Evolutionary conservation across 129 eudicot genomes (phyloP), one percentile per base, ranked within the genome.

Genomic region (Rutidosis leptorrhynchoides): DNA sequence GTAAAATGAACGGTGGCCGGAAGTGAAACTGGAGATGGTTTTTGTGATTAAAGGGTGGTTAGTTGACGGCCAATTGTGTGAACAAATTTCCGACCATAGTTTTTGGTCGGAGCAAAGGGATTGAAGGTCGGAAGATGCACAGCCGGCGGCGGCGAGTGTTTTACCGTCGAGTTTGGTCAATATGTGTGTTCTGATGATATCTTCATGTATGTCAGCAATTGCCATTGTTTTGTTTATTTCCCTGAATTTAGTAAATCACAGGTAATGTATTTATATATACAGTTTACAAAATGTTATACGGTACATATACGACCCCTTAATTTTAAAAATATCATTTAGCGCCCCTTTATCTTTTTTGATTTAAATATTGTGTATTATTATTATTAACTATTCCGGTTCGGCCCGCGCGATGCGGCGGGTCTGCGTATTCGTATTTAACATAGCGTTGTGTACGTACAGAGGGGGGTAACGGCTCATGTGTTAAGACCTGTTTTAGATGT

Each of bases 21-120:
- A 42, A 28, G 84, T 66, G 75, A 78, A 78, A 12, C 23, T 35
- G 40, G 68, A 35, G 57, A 78, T 58, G 51, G 69, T 7, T 20
- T 71, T 55, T 9, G 12, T 17, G 62, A 72, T 65, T 11, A 40
- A 6, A 7, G 52, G 46, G 45, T 78, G 49, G 4, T 65, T 35
- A n/a, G 65, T 78, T 1, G 78, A 72, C 0, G 78, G 82, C 93
- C 93, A 88, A 27, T 67, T 69, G 37, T 76, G n/a, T 67, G 71
- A 53, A 63, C 92, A 85, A 6, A 83, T 67, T 4, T 73, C 56
- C 10, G 65, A 28, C 96, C 96, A 88, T 1, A 88, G 78, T 11
- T 53, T 19, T 0, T 83, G 62, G 22, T 74, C 77, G 35, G 80
- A 30, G 74, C 82, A 73, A 15, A 88, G 77, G 64, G 76, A 51